A percentile compares a stretch with the other conserved stretches of the same genome.
Conservation (phyloP, 805 yeast species). For the Kluyveromyces aestuarii region DNA sequence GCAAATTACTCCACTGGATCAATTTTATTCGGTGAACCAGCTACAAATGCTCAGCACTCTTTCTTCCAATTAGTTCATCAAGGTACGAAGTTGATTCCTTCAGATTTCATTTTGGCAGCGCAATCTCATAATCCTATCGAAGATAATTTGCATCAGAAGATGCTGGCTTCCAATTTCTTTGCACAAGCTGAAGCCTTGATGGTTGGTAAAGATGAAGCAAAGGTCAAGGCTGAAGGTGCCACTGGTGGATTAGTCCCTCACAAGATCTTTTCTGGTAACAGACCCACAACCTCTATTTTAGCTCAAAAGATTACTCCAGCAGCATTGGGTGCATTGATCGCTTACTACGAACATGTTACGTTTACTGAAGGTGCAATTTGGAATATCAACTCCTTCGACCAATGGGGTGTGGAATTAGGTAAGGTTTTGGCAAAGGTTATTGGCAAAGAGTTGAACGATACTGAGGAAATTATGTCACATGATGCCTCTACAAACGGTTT, state of each 20-base stretch:
- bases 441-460: constrained; percentile 74
- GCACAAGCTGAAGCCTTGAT: constrained; percentile 98
- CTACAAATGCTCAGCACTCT: constrained; percentile 97
- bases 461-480: constrained; percentile 51
- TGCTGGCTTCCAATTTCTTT: constrained; percentile 98
- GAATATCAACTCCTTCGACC: constrained; percentile 99
- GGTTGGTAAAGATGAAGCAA: constrained; percentile 84
- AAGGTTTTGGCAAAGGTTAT: constrained; percentile 95
- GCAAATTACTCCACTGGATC: constrained; percentile 95
- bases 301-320: constrained; percentile 97
- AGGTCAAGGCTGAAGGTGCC: constrained; percentile 85
- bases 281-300: constrained; percentile 96
- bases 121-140: constrained; percentile 97
- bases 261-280: constrained; percentile 94
- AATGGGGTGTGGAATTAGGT: constrained; percentile 99
- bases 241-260: constrained; percentile 83
- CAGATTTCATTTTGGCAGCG: constrained; percentile 95
- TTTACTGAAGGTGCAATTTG: constrained; percentile 98
- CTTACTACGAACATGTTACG: constrained; percentile 95
- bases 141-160: constrained; percentile 86
- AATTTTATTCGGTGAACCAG: constrained; percentile 95
- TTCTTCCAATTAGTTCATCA: constrained; percentile 99
- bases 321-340: constrained; percentile 89
- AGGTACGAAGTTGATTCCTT: constrained; percentile 95
- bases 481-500: constrained; percentile 88